Base-by-base conservation (phyloP, 257 asterid species). In the Ehretia macrophylla region DNA sequence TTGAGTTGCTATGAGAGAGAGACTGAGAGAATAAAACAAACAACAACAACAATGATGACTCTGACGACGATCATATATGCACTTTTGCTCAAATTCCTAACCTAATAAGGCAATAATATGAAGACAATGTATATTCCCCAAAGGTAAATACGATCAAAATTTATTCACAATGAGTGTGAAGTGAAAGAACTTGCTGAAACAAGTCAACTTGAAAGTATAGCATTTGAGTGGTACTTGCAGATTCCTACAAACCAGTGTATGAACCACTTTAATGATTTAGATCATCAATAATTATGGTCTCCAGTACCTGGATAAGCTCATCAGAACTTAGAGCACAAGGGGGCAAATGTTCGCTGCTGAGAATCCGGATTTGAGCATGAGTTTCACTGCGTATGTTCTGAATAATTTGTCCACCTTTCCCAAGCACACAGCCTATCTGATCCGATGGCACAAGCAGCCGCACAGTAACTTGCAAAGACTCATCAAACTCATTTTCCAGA, bases 271-370 rank as follows among this genome's bases (percentile, higher is more conserved):
- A 8, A 13, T n/a, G 16, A 49, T 13, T 4, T 27, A 27, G 35
- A 11, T 49, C 3, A 17, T 49, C 21, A 1, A 18, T 17, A 23
- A 22, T 17, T 19, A 1, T 39, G 61, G 58, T 55, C 39, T 55
- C 27, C 9, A 11, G 51, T 71, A 91, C 98, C 98, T 85, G 96
- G 63, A 91, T 72, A 58, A 91, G 78, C 71, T 87, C 98, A 62
- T 91, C 98, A 14, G 98, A 73, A 65, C 79, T 71, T 57, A 91
- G 63, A 64, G 96, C 96, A 80, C 98, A 91, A 44, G 96, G 95
- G 0, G 98, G 98, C 67, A 91, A 71, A 76, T 91, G 90, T 59
- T 85, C 96, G 17, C 84, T 82, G 63, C 90, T 84, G 63, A 85
- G 69, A 42, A 91, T 81, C 59, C 90, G 90, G 58, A 91, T 74